Conservation (phyloP, 768 basidiomycete species). For the Termitomyces sp. region DNA sequence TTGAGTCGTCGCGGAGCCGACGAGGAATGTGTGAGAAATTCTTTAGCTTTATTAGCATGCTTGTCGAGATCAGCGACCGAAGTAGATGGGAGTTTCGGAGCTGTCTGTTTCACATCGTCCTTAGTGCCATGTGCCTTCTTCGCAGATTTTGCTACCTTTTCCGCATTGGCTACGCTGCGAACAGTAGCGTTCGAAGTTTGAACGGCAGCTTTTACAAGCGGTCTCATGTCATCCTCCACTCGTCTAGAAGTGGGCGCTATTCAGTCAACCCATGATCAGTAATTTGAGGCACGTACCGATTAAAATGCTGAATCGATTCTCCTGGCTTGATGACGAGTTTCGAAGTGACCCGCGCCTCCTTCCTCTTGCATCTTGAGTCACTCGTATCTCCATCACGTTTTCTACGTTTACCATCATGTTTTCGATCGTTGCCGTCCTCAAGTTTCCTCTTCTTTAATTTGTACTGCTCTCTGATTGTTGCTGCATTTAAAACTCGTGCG, state of each 20-base stretch:
- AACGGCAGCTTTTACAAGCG: conserved; percentile 55
- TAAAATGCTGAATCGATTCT: conserved; percentile 74
- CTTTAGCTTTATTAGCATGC: conserved; percentile 29
- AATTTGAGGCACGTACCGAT: conserved; percentile 40
- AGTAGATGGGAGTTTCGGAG: conserved; percentile 6
- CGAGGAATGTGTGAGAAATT: conserved; percentile 45
- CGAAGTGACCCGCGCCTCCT: conserved; percentile 16
- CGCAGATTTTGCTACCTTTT: conserved; percentile 24
- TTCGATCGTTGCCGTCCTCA: conserved; percentile 21
- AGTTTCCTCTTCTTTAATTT: conserved; percentile 40
- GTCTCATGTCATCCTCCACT: conserved; percentile 68
- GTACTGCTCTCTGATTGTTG: conserved; percentile 49
- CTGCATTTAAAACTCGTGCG: conserved; percentile 59
- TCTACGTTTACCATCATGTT: conserved; percentile 25
- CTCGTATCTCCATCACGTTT: conserved; percentile 18
- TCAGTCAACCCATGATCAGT: not conserved
- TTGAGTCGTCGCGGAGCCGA: conserved; percentile 48
- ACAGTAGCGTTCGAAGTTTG: conserved; percentile 46
- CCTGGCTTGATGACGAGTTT: conserved; percentile 50
- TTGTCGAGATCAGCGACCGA: conserved; percentile 10
- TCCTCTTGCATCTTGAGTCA: conserved; percentile 13
- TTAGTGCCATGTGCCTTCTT: conserved; percentile 16
- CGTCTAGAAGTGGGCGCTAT: conserved; percentile 36
- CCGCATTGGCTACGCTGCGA: conserved; percentile 38
- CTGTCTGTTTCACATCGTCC: conserved; percentile 12